Base-by-base conservation (phyloP, 2,329 filamentous ascomycete species). In the Neopestalotiopsis rosae region DNA sequence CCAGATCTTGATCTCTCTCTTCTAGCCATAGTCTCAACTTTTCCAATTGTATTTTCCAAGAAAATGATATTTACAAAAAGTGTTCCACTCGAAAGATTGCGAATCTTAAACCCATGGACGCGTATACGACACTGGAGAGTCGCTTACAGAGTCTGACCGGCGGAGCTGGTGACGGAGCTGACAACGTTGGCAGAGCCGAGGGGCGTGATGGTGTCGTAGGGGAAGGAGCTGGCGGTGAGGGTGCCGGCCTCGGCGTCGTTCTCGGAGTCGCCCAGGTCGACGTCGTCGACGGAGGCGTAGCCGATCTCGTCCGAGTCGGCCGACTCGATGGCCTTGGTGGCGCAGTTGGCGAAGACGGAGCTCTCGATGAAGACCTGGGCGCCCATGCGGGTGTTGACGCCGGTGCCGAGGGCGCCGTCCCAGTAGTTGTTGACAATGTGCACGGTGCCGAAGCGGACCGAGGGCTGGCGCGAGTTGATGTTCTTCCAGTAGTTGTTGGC, bases 401-500 rank as follows among this genome's bases (percentile, higher is more conserved):
- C 86, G 58, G 84, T 82, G 4, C 76, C 79, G 1, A 76, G 76
- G n/a, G 84, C 79, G 67, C 82, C 74, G 24, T 62, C 66, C 49
- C 40, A 67, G 40, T 81, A 80, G 59, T 81, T 80, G 73, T 88
- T 90, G 76, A 75, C 83, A 74, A 85, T 78, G 80, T 92, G 90
- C 12, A 82, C 89, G 59, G 87, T 91, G 38, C 90, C 90, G 81
- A 92, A 92, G 73, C 90, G 89, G 77, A 91, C 77, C 3, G 86
- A 88, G 4, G 91, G 90, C 0, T 81, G 82, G 67, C 90, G 90
- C 6, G 87, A 89, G 84, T 90, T 89, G 77, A 91, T 79, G 82
- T 91, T 90, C 72, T 76, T 75, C 84, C 85, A 92, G 83, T 88
- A 83, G 86, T 92, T 92, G 84, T 91, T 88, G 80, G 86, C 85